These are phyloP conservation scores for Silybum marianum DNA, from an alignment of 129 eudicot species.

Conservation along the genomic window DNA sequence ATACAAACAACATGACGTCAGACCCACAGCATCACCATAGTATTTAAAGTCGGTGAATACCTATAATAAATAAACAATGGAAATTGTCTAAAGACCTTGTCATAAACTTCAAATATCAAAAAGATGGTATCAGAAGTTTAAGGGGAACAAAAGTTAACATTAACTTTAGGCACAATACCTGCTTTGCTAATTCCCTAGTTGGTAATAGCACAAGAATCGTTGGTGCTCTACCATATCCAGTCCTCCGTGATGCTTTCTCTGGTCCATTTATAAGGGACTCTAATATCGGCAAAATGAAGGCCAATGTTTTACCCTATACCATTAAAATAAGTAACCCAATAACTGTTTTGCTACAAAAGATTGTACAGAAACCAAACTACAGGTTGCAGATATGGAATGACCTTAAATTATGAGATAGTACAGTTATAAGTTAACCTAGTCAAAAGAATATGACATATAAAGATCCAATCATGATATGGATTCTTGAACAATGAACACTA, in stretches of 20 bases:
- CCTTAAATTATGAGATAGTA: neutral
- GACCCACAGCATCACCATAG: constrained; percentile 74
- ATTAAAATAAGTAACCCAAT: neutral
- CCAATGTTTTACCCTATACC: constrained; percentile 76
- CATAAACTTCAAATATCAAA: neutral
- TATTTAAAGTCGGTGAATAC: constrained; percentile 70
- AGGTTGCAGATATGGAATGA: neutral
- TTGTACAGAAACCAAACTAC: neutral
- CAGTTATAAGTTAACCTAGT: neutral
- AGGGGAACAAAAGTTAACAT: neutral
- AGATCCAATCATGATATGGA: neutral
- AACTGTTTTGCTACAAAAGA: neutral
- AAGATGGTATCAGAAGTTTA: neutral
- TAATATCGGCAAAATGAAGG: constrained; percentile 81
- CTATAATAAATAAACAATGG: constrained; percentile 27
- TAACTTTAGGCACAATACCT: constrained; percentile 45
- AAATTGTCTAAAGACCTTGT: neutral
- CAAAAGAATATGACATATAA: neutral
- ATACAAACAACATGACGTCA: constrained; percentile 73
- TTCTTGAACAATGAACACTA: too few relatives aligned
- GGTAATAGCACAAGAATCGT: constrained; percentile 83
- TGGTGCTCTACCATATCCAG: constrained; percentile 80
- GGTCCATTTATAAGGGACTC: constrained; percentile 81
- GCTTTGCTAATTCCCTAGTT: constrained; percentile 80
- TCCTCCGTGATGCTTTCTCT: constrained; percentile 51